Conservation (phyloP, 2,329 filamentous ascomycete genomes). For the Penicillium sclerotiorum region DNA sequence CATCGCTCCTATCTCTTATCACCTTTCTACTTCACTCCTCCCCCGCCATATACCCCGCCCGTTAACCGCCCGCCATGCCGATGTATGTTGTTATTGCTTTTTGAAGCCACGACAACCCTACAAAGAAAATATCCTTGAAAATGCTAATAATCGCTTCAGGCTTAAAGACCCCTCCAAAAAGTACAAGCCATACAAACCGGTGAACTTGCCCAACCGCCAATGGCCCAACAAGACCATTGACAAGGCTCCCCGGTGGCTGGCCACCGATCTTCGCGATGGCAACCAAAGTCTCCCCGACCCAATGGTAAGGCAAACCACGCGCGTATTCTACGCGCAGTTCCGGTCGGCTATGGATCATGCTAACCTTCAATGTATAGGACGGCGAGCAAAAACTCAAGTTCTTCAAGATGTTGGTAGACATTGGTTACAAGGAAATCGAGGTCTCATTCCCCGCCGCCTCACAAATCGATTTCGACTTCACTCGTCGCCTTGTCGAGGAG, state of each 20-base stretch:
- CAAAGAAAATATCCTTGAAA: neutral
- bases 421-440: constrained; percentile 98
- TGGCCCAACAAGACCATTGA: constrained; percentile 83
- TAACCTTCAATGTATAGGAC: constrained; percentile 58
- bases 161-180: constrained; percentile 54
- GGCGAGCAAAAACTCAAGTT: constrained; percentile 93
- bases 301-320: constrained; percentile 80
- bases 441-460: constrained; percentile 94
- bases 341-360: constrained; percentile 26
- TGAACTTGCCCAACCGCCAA: constrained; percentile 57
- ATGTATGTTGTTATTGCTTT: constrained; percentile 34
- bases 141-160: constrained; percentile 32
- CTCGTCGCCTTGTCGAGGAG: constrained; percentile 80
- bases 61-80: constrained; percentile 37
- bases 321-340: too few relatives aligned
- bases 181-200: constrained; percentile 50
- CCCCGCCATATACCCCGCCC: constrained; percentile 29
- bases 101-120: neutral
- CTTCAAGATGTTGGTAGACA: constrained; percentile 89
- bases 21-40: constrained; percentile 15
- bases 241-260: constrained; percentile 87
- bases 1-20: constrained; percentile 15
- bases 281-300: constrained; percentile 93
- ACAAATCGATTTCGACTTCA: constrained; percentile 96
- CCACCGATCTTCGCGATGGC: constrained; percentile 85